Percentiles rank a stretch among this genome's conserved stretches.
These are phyloP conservation scores for Allium cepa DNA, from an alignment of 106 monocot genomes.

Conservation along the genomic window DNA sequence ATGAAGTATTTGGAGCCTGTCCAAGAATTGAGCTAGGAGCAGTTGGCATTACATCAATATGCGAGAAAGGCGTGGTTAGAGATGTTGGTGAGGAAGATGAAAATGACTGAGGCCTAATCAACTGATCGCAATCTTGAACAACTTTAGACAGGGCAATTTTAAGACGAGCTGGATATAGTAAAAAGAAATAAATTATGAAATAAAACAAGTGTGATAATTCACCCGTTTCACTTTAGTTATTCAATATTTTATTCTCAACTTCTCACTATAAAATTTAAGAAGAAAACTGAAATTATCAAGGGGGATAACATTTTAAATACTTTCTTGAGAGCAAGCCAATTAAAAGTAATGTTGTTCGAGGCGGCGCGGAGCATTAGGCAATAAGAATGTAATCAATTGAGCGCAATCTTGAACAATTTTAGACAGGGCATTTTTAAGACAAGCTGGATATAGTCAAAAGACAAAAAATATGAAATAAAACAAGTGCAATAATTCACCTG, in stretches of 20 bases:
- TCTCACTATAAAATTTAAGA: too few species aligned
- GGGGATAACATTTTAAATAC: too few species aligned
- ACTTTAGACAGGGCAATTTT: slow-evolving; percentile 73
- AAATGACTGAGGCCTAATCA: slow-evolving; percentile 55
- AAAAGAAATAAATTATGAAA: slow-evolving; percentile 7
- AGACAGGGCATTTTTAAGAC: slow-evolving; percentile 61
- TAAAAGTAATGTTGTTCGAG: too few species aligned
- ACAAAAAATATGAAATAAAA: slow-evolving; percentile 1
- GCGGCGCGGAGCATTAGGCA: too few species aligned
- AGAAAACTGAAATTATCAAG: too few species aligned
- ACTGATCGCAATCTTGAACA: slow-evolving; percentile 87
- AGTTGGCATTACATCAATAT: slow-evolving; percentile 80
- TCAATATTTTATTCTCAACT: too few species aligned
- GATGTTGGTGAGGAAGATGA: slow-evolving; percentile 45
- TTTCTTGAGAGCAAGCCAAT: too few species aligned
- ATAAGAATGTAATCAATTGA: slow-evolving; percentile 45
- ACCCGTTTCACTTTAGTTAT: slow-evolving; percentile 2
- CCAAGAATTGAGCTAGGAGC: slow-evolving; percentile 53
- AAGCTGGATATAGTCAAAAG: slow-evolving; percentile 33
- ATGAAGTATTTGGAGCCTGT: slow-evolving; percentile 42
- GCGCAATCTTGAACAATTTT: slow-evolving; percentile 90
- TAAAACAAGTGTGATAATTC: neutral
- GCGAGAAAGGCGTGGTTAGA: slow-evolving; percentile 34
- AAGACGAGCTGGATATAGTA: slow-evolving; percentile 44
- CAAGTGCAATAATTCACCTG: neutral